These are phyloP conservation scores for Melanomma pulvis-pyrius DNA, from an alignment of 495 filamentous ascomycete species.

Conservation along the genomic window DNA sequence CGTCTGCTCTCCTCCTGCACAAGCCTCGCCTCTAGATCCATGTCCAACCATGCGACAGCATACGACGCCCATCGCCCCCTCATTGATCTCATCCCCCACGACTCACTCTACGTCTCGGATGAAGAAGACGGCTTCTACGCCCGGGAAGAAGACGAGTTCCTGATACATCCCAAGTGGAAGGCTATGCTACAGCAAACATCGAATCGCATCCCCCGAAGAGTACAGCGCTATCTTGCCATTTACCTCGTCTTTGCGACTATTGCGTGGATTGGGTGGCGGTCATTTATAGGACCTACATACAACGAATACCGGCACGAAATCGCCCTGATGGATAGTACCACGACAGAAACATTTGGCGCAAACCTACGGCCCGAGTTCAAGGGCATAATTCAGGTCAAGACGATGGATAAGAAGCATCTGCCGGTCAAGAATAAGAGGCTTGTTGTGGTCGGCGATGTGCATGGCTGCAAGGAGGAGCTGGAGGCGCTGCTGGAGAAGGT, in stretches of 20 bases:
- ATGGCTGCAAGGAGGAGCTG: conserved; percentile 76
- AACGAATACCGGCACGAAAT: conserved; percentile 47
- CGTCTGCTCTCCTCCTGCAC: background rate
- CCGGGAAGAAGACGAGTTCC: conserved; percentile 15
- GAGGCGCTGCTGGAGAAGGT: conserved; percentile 67
- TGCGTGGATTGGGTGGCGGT: conserved; percentile 49
- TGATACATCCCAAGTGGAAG: conserved; percentile 29
- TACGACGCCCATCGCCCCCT: conserved; percentile 10
- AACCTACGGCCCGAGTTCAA: conserved; percentile 55
- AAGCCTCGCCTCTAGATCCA: background rate
- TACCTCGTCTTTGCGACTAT: conserved; percentile 49
- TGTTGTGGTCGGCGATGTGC: conserved; percentile 85
- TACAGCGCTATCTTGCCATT: conserved; percentile 50
- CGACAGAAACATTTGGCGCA: conserved; percentile 50
- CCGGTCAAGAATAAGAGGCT: conserved; percentile 50
- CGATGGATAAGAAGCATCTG: conserved; percentile 43
- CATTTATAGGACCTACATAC: conserved; percentile 48
- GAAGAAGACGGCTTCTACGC: conserved; percentile 32
- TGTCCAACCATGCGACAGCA: background rate
- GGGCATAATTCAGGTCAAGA: conserved; percentile 53
- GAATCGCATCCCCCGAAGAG: conserved; percentile 27
- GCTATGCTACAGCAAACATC: conserved; percentile 10
- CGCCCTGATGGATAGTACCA: conserved; percentile 44
- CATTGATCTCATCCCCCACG: conserved; percentile 24
- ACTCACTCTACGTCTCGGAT: conserved; percentile 23